Evolutionary conservation across 2,329 filamentous ascomycete genomes (phyloP).

Genomic region (Microdochium trichocladiopsis): DNA sequence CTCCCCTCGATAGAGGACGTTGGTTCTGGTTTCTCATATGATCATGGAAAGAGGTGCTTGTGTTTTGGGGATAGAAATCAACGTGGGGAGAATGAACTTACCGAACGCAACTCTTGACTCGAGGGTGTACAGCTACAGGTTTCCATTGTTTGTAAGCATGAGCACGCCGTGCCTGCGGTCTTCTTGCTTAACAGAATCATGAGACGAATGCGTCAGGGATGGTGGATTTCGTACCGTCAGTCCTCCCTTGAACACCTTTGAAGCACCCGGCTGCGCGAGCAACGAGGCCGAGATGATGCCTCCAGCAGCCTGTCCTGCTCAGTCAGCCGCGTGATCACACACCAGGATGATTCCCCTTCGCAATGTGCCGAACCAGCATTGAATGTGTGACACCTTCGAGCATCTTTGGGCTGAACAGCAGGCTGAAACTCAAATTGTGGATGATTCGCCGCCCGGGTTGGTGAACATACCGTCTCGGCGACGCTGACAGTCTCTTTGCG

Average conservation of each 20-base stretch:
- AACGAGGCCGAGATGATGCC: slow-evolving; percentile 54
- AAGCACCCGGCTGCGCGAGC: slow-evolving; percentile 51
- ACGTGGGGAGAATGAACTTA: neutral
- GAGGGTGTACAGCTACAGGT: slow-evolving; percentile 46
- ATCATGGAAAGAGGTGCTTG: too few relatives aligned
- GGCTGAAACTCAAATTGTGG: too few relatives aligned
- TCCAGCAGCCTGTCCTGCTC: slow-evolving; percentile 46
- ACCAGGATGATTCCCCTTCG: too few relatives aligned
- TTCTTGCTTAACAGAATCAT: too few relatives aligned
- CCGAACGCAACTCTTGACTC: slow-evolving; percentile 45
- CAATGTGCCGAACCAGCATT: slow-evolving; percentile 11
- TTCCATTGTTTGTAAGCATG: neutral
- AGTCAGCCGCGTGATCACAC: neutral
- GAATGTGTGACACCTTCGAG: too few relatives aligned
- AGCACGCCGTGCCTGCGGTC: neutral
- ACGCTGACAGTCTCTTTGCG: slow-evolving; percentile 51
- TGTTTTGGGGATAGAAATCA: too few relatives aligned
- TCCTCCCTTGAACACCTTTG: slow-evolving; percentile 52
- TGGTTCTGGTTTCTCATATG: too few relatives aligned
- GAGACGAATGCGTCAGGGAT: too few relatives aligned
- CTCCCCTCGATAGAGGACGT: too few relatives aligned
- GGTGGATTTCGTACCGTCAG: slow-evolving; percentile 29
- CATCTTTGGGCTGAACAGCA: too few relatives aligned
- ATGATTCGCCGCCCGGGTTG: neutral
- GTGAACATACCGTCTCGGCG: slow-evolving; percentile 48